Percentiles rank a stretch among this genome's conserved stretches.
These are phyloP conservation scores for Paramecium octaurelia DNA, from an alignment of 73 alveolate genomes.

Conservation along the genomic window DNA sequence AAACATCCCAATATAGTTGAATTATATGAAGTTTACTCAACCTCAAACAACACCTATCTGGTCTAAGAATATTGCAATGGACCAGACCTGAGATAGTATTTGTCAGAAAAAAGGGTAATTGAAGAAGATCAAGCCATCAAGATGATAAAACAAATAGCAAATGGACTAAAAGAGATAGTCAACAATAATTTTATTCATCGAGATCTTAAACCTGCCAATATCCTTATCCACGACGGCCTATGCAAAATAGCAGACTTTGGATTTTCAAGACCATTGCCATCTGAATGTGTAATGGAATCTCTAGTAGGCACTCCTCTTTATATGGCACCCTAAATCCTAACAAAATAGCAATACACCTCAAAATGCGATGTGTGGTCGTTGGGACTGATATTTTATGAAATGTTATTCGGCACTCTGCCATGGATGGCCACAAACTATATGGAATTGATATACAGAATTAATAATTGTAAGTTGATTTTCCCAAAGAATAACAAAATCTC, in stretches of 20 bases:
- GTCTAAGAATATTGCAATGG: conserved; percentile 64
- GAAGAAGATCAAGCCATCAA: conserved; percentile 50
- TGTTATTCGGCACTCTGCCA: conserved; percentile 59
- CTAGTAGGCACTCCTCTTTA: conserved; percentile 64
- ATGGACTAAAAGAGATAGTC: conserved; percentile 43
- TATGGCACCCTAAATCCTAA: conserved; percentile 61
- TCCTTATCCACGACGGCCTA: conserved; percentile 45
- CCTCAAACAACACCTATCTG: conserved; percentile 44
- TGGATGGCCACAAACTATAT: conserved; percentile 52
- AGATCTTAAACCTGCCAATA: conserved; percentile 74
- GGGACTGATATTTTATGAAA: conserved; percentile 62
- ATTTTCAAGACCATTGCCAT: conserved; percentile 53
- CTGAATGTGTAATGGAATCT: conserved; percentile 55
- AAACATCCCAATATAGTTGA: conserved; percentile 59
- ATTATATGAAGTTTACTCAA: conserved; percentile 53
- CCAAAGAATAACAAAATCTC: conserved; percentile 45
- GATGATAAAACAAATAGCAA: conserved; percentile 6
- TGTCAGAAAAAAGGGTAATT: not conserved
- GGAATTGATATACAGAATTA: conserved; percentile 46
- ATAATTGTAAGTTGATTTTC: not conserved
- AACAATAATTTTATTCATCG: conserved; percentile 62
- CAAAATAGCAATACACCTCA: conserved; percentile 45
- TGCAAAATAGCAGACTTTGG: conserved; percentile 67
- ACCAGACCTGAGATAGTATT: conserved; percentile 45
- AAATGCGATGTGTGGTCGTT: conserved; percentile 65